phyloP scores from a whole-genome alignment of 768 basidiomycete species.

The Mycena capillaripes region DNA sequence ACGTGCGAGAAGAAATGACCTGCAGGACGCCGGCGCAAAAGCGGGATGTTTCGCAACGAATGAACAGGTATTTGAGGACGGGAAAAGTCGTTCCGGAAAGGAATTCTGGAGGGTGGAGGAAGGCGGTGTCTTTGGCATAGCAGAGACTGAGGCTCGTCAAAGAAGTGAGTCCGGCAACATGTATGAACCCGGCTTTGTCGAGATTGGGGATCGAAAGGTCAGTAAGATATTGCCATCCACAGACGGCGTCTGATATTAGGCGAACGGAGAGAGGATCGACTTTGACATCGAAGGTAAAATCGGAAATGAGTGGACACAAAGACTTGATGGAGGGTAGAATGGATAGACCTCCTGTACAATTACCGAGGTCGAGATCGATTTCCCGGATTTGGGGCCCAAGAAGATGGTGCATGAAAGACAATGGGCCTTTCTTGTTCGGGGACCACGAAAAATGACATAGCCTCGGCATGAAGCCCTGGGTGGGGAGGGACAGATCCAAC shows the following conservation, averaged over 20 bases:
- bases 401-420: constrained; percentile 11
- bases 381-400: background rate
- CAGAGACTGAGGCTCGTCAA: constrained; percentile 5
- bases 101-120: constrained; percentile 14
- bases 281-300: background rate
- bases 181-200: constrained; percentile 12
- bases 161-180: constrained; percentile 1
- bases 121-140: background rate
- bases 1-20: constrained; percentile 19
- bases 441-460: constrained; percentile 5
- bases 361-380: background rate
- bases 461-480: constrained; percentile 15
- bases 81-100: constrained; percentile 12
- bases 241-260: constrained; percentile 13
- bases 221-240: constrained; percentile 24
- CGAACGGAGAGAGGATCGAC: background rate
- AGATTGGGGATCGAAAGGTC: constrained; percentile 8
- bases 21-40: constrained; percentile 17
- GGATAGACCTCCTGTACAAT: background rate
- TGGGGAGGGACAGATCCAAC: constrained; percentile 12
- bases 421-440: background rate
- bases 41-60: constrained; percentile 6
- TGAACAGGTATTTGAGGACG: background rate
- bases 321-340: constrained; percentile 20
- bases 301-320: constrained; percentile 8